Evolutionary conservation across 768 basidiomycete genomes (phyloP).

Genomic region (Pulveroboletus sp.): DNA sequence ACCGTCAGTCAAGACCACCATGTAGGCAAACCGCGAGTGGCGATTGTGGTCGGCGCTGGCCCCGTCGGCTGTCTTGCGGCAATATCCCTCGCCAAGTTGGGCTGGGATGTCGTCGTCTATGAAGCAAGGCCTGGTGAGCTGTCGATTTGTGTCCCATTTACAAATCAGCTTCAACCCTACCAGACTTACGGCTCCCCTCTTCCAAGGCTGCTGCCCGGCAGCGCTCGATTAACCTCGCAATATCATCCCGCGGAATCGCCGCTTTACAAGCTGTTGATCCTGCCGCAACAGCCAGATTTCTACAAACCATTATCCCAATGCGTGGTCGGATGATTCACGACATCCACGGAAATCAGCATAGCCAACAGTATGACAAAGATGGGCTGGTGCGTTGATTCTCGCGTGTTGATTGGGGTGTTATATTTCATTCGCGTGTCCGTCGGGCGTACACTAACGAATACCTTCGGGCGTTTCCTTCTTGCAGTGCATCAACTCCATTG

Average conservation of each 20-base stretch:
- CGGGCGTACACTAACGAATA: slow-evolving; percentile 21
- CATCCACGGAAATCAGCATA: slow-evolving; percentile 61
- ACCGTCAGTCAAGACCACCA: slow-evolving; percentile 13
- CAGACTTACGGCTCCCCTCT: slow-evolving; percentile 72
- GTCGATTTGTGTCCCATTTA: slow-evolving; percentile 12
- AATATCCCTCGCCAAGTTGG: slow-evolving; percentile 76
- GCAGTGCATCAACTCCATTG: slow-evolving; percentile 92
- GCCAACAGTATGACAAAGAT: slow-evolving; percentile 83
- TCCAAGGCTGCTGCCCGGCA: slow-evolving; percentile 63
- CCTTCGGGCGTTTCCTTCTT: slow-evolving; percentile 19
- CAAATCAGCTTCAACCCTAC: slow-evolving; percentile 10
- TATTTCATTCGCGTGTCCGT: slow-evolving; percentile 19
- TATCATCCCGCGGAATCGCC: slow-evolving; percentile 88
- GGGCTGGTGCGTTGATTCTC: slow-evolving; percentile 63
- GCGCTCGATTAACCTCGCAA: slow-evolving; percentile 94
- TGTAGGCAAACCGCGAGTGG: slow-evolving; percentile 34
- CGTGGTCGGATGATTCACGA: slow-evolving; percentile 93
- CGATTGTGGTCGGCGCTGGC: slow-evolving; percentile 79
- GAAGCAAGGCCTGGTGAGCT: slow-evolving; percentile 71
- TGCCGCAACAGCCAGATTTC: slow-evolving; percentile 59
- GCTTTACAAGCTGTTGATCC: slow-evolving; percentile 81
- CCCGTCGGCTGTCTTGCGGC: slow-evolving; percentile 94
- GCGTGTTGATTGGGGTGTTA: slow-evolving; percentile 7
- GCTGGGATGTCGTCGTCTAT: slow-evolving; percentile 79
- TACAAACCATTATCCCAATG: slow-evolving; percentile 87